Base-by-base conservation (phyloP, 2,329 filamentous ascomycete species). In the Fusarium falciforme region DNA sequence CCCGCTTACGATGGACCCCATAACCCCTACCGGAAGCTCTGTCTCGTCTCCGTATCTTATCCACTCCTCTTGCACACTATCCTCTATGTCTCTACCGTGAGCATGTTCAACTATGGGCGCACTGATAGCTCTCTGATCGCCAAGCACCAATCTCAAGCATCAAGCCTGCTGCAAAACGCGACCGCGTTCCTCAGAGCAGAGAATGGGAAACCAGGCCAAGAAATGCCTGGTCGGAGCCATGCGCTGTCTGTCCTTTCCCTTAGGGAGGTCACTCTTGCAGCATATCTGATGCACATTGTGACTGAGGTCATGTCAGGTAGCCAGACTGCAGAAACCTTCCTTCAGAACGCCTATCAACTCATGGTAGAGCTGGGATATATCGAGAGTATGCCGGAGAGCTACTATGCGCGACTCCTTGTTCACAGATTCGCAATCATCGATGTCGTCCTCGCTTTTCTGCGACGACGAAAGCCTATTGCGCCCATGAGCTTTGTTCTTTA, bases 251-350 rank as follows among this genome's bases (percentile, higher is more conserved):
- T 58, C 9, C 55, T 58, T n/a, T 58, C 55, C 4, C 55, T 58
- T 0, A 12, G 55, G 4, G 65, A 67, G 29, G 65, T 67, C 2
- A 59, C 52, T n/a, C 65, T 67, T 9, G 65, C 65, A 7, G 65
- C 65, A 22, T 64, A 47, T 8, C 54, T 67, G 35, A 64, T 67
- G 65, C 52, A 59, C 20, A 64, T 67, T 2, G 65, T 57, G 20
- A 47, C 65, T 33, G 65, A 67, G 31, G 65, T 67, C 33, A 67
- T 67, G 65, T 64, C 60, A 5, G 65, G 60, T 6, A 67, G 65
- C 14, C 33, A 67, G 20, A 38, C 36, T 2, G 52, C 65, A 12
- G 61, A 64, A 4, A 16, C 38, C 6, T 42, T 64, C 17, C 65
- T 67, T 7, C 22, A 40, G 11, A 38, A 38, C 22, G 55, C 55